Evolutionary conservation across 164 flowering plant species (phyloP).

Genomic region (Vitis riparia): DNA sequence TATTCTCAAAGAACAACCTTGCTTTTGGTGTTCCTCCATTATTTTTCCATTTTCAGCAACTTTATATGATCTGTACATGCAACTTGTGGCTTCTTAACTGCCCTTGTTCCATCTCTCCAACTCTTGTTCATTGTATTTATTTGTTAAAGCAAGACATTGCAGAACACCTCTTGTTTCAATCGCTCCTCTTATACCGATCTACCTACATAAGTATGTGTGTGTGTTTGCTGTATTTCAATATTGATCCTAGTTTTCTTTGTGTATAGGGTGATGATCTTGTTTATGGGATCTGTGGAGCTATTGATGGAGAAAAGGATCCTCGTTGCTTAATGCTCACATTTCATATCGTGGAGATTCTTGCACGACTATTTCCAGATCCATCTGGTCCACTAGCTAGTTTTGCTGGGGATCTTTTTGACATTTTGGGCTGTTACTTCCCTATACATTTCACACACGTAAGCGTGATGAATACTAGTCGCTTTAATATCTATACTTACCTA

Average conservation of each 20-base stretch:
- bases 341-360: conserved; percentile 68
- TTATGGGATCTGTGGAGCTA: conserved; percentile 78
- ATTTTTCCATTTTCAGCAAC: too few species aligned
- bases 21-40: too few species aligned
- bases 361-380: conserved; percentile 63
- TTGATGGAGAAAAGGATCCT: conserved; percentile 96
- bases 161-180: too few species aligned
- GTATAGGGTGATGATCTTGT: conserved; percentile 74
- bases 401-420: conserved; percentile 73
- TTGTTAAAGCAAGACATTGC: too few species aligned
- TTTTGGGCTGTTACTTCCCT: conserved; percentile 85
- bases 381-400: conserved; percentile 54
- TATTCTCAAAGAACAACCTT: too few species aligned
- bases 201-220: too few species aligned
- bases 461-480: not conserved
- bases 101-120: too few species aligned
- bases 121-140: too few species aligned
- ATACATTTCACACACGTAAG: conserved; percentile 97
- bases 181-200: too few species aligned
- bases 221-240: not conserved
- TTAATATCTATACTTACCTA: not conserved
- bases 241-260: conserved; percentile 9
- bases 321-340: conserved; percentile 76
- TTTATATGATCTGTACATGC: too few species aligned
- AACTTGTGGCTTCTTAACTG: too few species aligned